phyloP scores from a whole-genome alignment of 805 yeast genomes.

The Wickerhamiella occidentalis region DNA sequence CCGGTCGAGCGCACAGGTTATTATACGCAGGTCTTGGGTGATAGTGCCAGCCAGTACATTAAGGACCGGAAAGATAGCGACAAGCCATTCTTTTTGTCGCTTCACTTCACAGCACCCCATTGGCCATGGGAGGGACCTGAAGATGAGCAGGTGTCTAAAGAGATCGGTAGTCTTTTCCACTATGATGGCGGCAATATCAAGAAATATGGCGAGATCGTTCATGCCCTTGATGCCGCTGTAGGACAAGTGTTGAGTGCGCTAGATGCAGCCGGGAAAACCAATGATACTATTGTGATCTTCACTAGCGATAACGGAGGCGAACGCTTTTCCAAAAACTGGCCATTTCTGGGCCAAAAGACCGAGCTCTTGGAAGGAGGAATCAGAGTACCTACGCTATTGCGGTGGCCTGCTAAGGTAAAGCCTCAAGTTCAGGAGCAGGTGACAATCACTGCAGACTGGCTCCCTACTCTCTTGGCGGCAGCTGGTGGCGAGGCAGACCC shows the following conservation, averaged over 20 bases:
- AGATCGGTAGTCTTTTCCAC: constrained; percentile 36
- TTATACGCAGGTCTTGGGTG: constrained; percentile 20
- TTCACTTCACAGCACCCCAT: constrained; percentile 54
- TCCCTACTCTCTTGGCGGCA: constrained; percentile 43
- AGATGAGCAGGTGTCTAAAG: constrained; percentile 31
- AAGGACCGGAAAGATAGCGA: constrained; percentile 31
- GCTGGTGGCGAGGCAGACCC: constrained; percentile 42
- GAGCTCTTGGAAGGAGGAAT: constrained; percentile 53
- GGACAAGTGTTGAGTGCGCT: constrained; percentile 40
- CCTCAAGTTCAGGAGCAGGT: constrained; percentile 30
- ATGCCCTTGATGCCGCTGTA: constrained; percentile 38
- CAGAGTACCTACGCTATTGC: constrained; percentile 42
- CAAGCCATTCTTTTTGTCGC: constrained; percentile 41
- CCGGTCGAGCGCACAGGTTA: constrained; percentile 20
- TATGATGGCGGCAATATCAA: constrained; percentile 42
- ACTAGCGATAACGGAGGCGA: constrained; percentile 59
- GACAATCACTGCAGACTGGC: constrained; percentile 47
- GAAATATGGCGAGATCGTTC: constrained; percentile 54
- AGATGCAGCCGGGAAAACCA: constrained; percentile 31
- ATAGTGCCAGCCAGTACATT: constrained; percentile 29
- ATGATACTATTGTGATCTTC: constrained; percentile 44
- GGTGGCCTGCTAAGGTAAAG: constrained; percentile 30
- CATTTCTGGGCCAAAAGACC: constrained; percentile 39
- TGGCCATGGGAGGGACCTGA: constrained; percentile 55
- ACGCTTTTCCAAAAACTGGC: constrained; percentile 47